These are phyloP conservation scores for Verticillium albo-atrum DNA, from an alignment of 2,329 filamentous ascomycete genomes.

Conservation along the genomic window DNA sequence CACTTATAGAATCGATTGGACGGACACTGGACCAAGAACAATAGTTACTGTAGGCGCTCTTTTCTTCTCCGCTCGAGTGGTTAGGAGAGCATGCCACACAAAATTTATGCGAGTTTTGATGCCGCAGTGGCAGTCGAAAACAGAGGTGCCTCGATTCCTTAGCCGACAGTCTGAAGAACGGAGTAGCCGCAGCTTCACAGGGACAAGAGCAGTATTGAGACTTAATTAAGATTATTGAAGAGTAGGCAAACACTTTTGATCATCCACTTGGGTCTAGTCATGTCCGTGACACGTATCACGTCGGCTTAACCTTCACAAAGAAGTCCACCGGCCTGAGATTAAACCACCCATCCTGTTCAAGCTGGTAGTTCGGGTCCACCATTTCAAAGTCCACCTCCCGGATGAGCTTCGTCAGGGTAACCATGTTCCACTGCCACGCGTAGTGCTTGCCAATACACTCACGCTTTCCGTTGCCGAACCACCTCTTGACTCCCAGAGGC, in stretches of 20 bases:
- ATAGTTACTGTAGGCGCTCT: neutral
- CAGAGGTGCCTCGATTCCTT: too few relatives aligned
- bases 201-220: too few relatives aligned
- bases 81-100: neutral
- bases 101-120: neutral
- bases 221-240: too few relatives aligned
- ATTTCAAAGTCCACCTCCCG: slow-evolving; percentile 40
- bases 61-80: neutral
- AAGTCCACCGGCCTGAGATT: slow-evolving; percentile 45
- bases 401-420: slow-evolving; percentile 37
- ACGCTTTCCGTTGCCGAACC: slow-evolving; percentile 48
- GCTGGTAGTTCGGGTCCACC: slow-evolving; percentile 31
- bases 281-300: too few relatives aligned
- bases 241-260: too few relatives aligned
- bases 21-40: neutral
- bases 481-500: slow-evolving; percentile 41
- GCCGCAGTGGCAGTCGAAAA: too few relatives aligned
- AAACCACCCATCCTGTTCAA: slow-evolving; percentile 48
- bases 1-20: neutral
- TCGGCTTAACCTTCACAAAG: slow-evolving; percentile 34
- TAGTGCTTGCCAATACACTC: slow-evolving; percentile 48
- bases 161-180: too few relatives aligned
- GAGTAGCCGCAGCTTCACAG: too few relatives aligned
- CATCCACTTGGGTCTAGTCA: too few relatives aligned
- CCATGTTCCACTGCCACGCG: slow-evolving; percentile 40